A percentile compares a stretch with the other conserved stretches of the same genome.
phyloP scores from a whole-genome alignment of 768 basidiomycete species.

The Rhizopogon salebrosus region DNA sequence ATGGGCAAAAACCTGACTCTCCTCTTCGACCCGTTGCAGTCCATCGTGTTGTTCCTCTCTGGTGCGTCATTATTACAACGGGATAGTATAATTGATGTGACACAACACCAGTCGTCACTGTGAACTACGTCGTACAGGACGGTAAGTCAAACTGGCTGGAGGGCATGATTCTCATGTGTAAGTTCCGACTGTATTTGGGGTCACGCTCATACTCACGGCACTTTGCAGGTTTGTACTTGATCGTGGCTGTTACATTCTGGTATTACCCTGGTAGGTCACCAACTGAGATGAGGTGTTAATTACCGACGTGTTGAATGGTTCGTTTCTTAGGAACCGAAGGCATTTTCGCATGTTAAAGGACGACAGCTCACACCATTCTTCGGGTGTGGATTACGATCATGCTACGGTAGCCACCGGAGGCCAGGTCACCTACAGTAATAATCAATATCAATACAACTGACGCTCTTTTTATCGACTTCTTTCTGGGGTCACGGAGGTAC shows the following conservation, averaged over 20 bases:
- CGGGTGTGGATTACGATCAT: background rate
- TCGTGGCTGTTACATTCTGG: constrained; percentile 52
- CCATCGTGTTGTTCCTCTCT: constrained; percentile 25
- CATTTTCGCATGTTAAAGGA: background rate
- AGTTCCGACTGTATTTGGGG: constrained; percentile 7
- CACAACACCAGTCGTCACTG: constrained; percentile 56
- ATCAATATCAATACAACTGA: background rate
- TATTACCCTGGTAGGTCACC: constrained; percentile 39
- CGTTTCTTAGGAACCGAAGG: background rate
- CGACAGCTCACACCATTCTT: background rate
- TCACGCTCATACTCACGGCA: background rate
- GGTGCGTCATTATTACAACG: constrained; percentile 28
- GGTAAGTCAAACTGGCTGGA: constrained; percentile 94
- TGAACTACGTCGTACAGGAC: constrained; percentile 82
- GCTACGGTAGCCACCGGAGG: background rate
- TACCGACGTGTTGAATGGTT: background rate
- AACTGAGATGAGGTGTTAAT: too few relatives aligned
- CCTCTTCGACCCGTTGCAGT: constrained; percentile 86
- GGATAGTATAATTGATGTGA: constrained; percentile 13
- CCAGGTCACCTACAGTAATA: background rate
- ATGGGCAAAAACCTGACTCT: constrained; percentile 75
- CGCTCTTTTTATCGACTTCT: background rate
- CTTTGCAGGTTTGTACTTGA: constrained; percentile 44
- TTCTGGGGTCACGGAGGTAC: background rate
- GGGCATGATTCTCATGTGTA: constrained; percentile 72